Evolutionary conservation across 2,329 filamentous ascomycete species (phyloP), one percentile per base, ranked within the genome.

Genomic region (Colletotrichum gigasporum): DNA sequence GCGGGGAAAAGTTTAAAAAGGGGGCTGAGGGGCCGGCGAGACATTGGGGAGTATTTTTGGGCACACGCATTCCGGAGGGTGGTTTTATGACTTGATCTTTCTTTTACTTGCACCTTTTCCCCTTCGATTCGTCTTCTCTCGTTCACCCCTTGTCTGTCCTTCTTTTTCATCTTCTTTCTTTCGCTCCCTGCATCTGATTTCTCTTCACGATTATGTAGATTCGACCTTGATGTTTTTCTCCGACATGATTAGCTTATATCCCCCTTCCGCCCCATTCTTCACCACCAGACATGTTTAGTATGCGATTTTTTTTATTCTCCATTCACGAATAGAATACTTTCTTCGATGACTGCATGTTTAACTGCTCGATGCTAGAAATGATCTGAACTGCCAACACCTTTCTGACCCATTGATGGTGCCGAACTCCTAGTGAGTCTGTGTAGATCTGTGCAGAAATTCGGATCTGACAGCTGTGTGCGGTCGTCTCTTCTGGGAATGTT

Each of bases 1-100:
- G 41, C 41, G 44, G 56, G 22, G 4, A 18, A 35, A 10, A 37
- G 32, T 55, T 9, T 24, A 44, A 55, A 56, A 56, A 61, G 35
- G n/a, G n/a, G n/a, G n/a, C n/a, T n/a, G n/a, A 24, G 28, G 16
- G 41, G 56, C n/a, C 9, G 12, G 35, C 14, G 41, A 37, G 39
- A 45, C 48, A 52, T 39, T 50, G 39, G n/a, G 34, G 39, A 8
- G 28, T 39, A 41, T 51, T 22, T 7, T 14, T 7, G 50, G 37
- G 54, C 32, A 60, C 39, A 60, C 48, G 37, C 56, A 44, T 54
- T 37, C 37, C 47, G 30, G 22, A 35, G 34, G 53, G 53, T 14
- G 2, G 1, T 18, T 39, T 2, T 30, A 18, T 7, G 41, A 18
- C 28, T 56, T 45, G 32, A 56, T 24, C 42, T 5, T 26, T 7